Percentiles rank a stretch among this genome's conserved stretches.
Conservation (phyloP, 768 basidiomycete genomes). For the Pilatotrama ljubarskyi region DNA sequence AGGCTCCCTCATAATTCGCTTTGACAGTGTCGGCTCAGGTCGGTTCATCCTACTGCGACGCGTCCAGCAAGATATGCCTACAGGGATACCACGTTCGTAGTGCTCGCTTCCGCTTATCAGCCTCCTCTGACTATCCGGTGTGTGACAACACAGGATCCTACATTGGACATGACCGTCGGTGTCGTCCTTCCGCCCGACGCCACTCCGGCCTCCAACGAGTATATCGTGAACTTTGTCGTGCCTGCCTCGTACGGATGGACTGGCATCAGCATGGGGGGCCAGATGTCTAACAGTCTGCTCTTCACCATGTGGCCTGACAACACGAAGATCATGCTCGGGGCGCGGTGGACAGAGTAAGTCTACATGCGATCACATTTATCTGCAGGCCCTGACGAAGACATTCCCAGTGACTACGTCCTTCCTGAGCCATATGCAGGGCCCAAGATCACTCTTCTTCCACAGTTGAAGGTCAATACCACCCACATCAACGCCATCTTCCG, state of each 20-base stretch:
- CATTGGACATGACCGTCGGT: conserved; percentile 28
- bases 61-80: conserved; percentile 25
- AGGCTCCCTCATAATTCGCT: not conserved
- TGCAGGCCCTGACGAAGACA: no score
- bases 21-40: conserved; percentile 21
- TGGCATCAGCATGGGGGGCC: conserved; percentile 30
- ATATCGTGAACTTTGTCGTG: conserved; percentile 29
- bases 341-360: conserved; percentile 31
- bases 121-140: not conserved
- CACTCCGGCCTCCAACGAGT: conserved; percentile 28
- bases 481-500: conserved; percentile 32
- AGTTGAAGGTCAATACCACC: conserved; percentile 29
- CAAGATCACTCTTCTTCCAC: conserved; percentile 28
- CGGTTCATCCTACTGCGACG: conserved; percentile 25
- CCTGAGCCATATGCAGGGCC: conserved; percentile 28
- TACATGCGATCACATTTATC: no score
- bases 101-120: not conserved
- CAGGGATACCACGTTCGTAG: conserved; percentile 23
- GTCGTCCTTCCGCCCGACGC: conserved; percentile 28
- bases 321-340: conserved; percentile 26
- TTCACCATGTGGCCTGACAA: conserved; percentile 31
- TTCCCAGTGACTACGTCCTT: conserved; percentile 29
- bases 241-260: conserved; percentile 30
- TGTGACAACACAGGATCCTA: conserved; percentile 18
- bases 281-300: conserved; percentile 31